Base-by-base conservation (phyloP, 1,284 basidiomycete genomes). In the Testicularia cyperi region DNA sequence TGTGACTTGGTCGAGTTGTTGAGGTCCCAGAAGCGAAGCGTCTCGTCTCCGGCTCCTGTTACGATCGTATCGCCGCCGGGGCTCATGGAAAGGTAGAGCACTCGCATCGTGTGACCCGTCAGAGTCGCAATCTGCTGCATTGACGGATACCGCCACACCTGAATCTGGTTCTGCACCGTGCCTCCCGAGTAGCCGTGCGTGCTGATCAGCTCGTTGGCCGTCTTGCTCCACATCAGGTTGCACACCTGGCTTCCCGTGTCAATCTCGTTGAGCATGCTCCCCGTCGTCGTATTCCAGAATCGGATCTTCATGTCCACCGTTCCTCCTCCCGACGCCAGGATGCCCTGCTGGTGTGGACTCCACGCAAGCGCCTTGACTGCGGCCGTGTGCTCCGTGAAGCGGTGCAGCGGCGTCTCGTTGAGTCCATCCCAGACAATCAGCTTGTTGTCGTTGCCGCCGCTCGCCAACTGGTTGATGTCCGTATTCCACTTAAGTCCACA, bases 381-480 rank as follows among this genome's bases (percentile, higher is more conserved):
- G 0, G 95, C 94, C 3, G 87, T 88, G 74, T 98, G 95, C 62
- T 97, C 90, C 45, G 90, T 89, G 77, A 97, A 98, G 70, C 90
- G 88, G 84, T 88, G 92, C 13, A 96, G 79, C 1, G 92, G 92
- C 20, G 65, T 49, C 37, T 72, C 75, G 61, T 38, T 18, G 54
- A 78, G 75, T 35, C 79, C 80, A 79, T 95, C 91, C 91, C 94
- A 98, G 43, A 98, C 90, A 68, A 90, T 91, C 8, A 98, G 87
- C 79, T 95, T 94, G 79, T 98, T 98, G 79, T 98, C 95, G 78
- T 98, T 98, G 0, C 94, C 94, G 1, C 95, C 94, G 56, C 88
- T 91, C 4, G 94, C 94, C 2, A 98, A 83, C 62, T 85, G 86
- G 39, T 87, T 86, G 6, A 82, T 81, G 39, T 82, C 79, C n/a